A percentile compares a stretch with the other conserved stretches of the same genome.
Conservation (phyloP, 768 basidiomycete genomes). For the Hygrocybe punicea region DNA sequence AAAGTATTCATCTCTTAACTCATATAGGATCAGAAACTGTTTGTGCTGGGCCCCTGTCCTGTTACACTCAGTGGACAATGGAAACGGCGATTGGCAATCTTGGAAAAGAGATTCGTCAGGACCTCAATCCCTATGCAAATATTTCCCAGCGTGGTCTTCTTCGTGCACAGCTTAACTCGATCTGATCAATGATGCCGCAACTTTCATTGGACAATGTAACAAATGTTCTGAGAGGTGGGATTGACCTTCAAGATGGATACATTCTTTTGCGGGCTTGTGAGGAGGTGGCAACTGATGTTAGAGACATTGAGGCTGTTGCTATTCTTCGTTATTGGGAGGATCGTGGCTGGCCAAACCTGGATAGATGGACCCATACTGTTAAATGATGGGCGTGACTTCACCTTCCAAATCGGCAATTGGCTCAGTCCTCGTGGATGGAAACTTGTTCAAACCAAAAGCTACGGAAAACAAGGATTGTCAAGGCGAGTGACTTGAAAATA, state of each 20-base stretch:
- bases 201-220: not conserved
- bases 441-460: not conserved
- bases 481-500: not conserved
- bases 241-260: slow-evolving; percentile 6
- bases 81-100: slow-evolving; percentile 9
- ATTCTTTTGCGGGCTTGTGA: slow-evolving; percentile 4
- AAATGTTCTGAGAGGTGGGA: not conserved
- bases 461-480: slow-evolving; percentile 6
- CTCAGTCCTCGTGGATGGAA: slow-evolving; percentile 9
- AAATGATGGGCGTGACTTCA: slow-evolving; percentile 12
- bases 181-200: slow-evolving; percentile 2
- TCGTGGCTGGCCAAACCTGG: not conserved
- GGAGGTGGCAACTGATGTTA: not conserved
- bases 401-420: slow-evolving; percentile 13
- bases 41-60: not conserved
- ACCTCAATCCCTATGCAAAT: slow-evolving; percentile 7
- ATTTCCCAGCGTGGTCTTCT: slow-evolving; percentile 8
- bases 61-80: slow-evolving; percentile 8
- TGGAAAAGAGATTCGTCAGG: slow-evolving; percentile 7
- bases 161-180: slow-evolving; percentile 2
- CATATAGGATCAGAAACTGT: slow-evolving; percentile 5
- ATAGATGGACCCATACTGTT: not conserved
- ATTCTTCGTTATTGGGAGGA: not conserved
- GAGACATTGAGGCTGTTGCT: not conserved
- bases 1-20: slow-evolving; percentile 1